Conservation (phyloP, 495 filamentous ascomycete species). For the Neurospora discreta region DNA sequence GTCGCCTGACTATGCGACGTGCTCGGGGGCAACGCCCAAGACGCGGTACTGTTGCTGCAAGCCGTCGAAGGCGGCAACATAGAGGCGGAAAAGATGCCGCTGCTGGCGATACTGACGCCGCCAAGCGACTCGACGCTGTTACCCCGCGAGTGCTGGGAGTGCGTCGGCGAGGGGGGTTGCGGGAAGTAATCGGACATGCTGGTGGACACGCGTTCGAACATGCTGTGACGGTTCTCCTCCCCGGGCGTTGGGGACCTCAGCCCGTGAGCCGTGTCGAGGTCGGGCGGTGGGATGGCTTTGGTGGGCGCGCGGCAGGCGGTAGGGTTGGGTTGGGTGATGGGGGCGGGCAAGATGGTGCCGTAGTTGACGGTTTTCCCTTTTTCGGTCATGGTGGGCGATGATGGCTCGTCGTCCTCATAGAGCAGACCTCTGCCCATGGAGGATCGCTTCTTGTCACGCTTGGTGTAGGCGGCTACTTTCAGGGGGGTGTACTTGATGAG, state of each 20-base stretch:
- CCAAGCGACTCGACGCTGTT: slow-evolving; percentile 12
- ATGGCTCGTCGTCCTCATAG: slow-evolving; percentile 10
- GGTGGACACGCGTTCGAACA: slow-evolving; percentile 8
- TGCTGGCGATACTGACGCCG: slow-evolving; percentile 16
- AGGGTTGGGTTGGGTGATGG: slow-evolving; percentile 5
- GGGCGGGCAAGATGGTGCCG: slow-evolving; percentile 5
- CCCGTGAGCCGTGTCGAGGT: not conserved
- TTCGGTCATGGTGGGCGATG: slow-evolving; percentile 4
- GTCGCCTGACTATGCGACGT: not conserved
- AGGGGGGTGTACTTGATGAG: slow-evolving; percentile 17
- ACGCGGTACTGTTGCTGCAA: not conserved
- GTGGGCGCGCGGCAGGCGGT: not conserved
- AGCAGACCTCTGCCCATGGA: slow-evolving; percentile 20
- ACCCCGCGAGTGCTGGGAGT: slow-evolving; percentile 1
- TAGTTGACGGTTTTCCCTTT: slow-evolving; percentile 10
- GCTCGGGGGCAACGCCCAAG: slow-evolving; percentile 5
- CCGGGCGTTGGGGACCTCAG: not conserved
- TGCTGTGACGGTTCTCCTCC: not conserved
- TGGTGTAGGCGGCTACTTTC: slow-evolving; percentile 14
- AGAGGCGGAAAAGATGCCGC: slow-evolving; percentile 14
- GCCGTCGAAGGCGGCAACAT: slow-evolving; percentile 14
- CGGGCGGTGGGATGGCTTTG: slow-evolving; percentile 1
- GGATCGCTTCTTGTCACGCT: slow-evolving; percentile 13
- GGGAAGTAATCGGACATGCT: slow-evolving; percentile 8
- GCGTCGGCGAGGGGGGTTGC: slow-evolving; percentile 6